Evolutionary conservation across 306 rosid species (phyloP), one percentile per base, ranked within the genome.

Genomic region (Herpetospermum pedunculosum): DNA sequence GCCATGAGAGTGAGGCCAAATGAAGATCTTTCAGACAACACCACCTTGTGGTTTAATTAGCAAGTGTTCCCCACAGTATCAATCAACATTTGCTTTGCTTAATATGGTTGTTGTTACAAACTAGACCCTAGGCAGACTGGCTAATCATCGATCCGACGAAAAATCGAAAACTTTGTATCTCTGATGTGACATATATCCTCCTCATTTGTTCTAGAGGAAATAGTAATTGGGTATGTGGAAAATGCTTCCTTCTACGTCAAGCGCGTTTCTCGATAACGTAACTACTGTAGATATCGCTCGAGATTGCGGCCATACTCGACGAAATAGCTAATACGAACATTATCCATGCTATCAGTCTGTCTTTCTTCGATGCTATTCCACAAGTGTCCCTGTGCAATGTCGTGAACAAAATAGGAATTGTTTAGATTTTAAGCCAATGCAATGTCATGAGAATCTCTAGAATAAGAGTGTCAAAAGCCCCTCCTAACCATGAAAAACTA

Each of bases 311-410:
- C 0, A 77, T 78, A 84, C 94, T 88, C 5, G 88, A 90, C 18
- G 85, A 85, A 53, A 88, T 79, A 34, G 94, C 87, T 77, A 88
- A 81, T 25, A 82, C 5, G 80, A 88, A 83, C 88, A 87, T 85
- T 64, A 85, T 64, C 90, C 86, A 88, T 34, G 92, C 82, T 52
- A 84, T 54, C 18, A 79, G 9, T 54, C 69, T 82, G 77, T 87
- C 92, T 52, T 83, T 85, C 80, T 84, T 85, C 38, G 90, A 84
- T 50, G 90, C 87, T 60, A 87, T 82, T 54, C 88, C 90, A 71
- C 80, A 83, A n/a, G 81, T 73, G 72, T 88, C 90, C 85, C 90
- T 88, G 87, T 38, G 70, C 68, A 60, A 32, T 60, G 44, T n/a
- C 71, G 71, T 38, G 19, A 38, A 64, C 23, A 68, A 40, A 23